Base-by-base conservation (phyloP, 1,139 yeast species). In the Zhuliangozyma parablackwelliae region DNA sequence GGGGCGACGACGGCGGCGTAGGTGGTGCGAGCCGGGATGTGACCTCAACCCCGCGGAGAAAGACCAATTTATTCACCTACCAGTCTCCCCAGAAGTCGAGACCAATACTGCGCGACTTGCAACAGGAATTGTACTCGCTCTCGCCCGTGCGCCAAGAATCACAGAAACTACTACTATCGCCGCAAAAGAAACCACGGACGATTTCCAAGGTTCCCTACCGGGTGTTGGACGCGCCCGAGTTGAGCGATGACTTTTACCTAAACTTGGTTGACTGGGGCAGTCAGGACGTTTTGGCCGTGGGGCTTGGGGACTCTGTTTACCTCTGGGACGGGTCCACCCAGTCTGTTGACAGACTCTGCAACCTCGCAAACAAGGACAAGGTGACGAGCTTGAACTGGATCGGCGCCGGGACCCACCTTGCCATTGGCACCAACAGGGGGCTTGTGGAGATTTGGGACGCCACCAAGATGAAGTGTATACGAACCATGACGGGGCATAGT, bases 191-290 rank as follows among this genome's bases (percentile, higher is more conserved):
- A 50, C 78, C 86, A 1, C 64, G 98, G 35, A 75, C 75, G 28
- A 86, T 92, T 7, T 73, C 90, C 10, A 87, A 85, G 53, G 88
- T 89, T 0, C 98, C 98, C 0, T 89, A 85, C 54, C 72, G 96
- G 42, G 97, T 92, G 3, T 72, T 92, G 32, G 98, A 92, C 63
- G 99, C 99, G 0, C 99, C 98, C 0, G 96, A 89, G 41, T 67
- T 94, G 28, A 86, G 89, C 9, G 98, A 94, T 57, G 97, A 92
- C 58, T 92, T 90, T 55, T 92, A 92, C 56, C 70, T 89, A 31
- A 94, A 92, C 55, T 67, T 92, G 42, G 86, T 92, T 2, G 97
- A 92, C 57, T 92, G 99, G 99, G 96, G 97, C 0, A 78, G 87
- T 27, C 89, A 83, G 44, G 95, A 90, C 58, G 66, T 86, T 24